phyloP scores from a whole-genome alignment of 306 rosid species.

The Canavalia gladiata region DNA sequence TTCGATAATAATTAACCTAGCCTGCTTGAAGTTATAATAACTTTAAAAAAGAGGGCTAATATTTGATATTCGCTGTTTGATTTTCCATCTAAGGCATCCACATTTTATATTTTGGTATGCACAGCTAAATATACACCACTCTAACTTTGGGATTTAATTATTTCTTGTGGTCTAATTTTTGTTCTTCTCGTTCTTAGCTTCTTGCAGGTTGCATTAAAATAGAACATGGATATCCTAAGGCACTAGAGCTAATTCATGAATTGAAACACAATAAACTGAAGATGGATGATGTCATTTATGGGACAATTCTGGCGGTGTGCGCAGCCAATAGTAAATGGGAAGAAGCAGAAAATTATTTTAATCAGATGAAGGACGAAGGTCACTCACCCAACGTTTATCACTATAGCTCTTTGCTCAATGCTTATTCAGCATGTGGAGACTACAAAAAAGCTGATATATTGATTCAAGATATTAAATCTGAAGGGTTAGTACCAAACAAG shows the following conservation, averaged over 20 bases:
- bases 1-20: background rate
- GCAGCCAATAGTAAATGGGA: conserved; percentile 84
- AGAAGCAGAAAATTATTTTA: conserved; percentile 84
- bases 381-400: conserved; percentile 77
- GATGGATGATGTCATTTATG: conserved; percentile 84
- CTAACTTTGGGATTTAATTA: conserved; percentile 8
- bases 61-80: background rate
- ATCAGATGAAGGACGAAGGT: conserved; percentile 83
- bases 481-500: conserved; percentile 94
- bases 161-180: conserved; percentile 33
- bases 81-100: conserved; percentile 19
- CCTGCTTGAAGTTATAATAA: conserved; percentile 5
- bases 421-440: conserved; percentile 74
- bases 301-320: conserved; percentile 85
- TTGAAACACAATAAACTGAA: conserved; percentile 62
- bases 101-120: background rate
- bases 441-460: conserved; percentile 74
- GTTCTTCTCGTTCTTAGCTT: conserved; percentile 63
- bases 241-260: conserved; percentile 81
- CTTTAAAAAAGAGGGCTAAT: background rate
- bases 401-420: conserved; percentile 89
- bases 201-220: conserved; percentile 84
- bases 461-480: conserved; percentile 81
- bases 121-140: background rate
- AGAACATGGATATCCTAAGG: conserved; percentile 77